These are phyloP conservation scores for Phytophthora sojae DNA, from an alignment of 352 stramenopile species.

Conservation along the genomic window DNA sequence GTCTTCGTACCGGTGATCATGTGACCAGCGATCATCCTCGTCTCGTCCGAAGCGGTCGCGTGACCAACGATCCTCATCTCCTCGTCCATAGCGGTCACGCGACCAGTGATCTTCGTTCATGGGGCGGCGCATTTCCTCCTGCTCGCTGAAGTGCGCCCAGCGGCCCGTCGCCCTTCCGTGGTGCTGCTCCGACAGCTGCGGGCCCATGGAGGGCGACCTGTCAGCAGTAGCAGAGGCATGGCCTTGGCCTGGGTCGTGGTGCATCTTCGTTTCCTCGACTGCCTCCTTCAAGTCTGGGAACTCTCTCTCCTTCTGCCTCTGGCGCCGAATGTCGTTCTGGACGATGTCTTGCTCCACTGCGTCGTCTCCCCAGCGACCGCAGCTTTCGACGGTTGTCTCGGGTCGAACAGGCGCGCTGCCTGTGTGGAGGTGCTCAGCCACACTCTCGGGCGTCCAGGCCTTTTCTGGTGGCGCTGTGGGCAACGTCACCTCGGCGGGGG, in stretches of 20 bases:
- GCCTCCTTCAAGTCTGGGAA: constrained; percentile 53
- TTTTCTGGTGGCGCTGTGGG: constrained; percentile 14
- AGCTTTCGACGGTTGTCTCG: constrained; percentile 18
- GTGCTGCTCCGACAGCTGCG: constrained; percentile 20
- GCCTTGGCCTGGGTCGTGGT: constrained; percentile 4
- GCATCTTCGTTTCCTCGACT: constrained; percentile 22
- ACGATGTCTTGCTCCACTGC: constrained; percentile 71
- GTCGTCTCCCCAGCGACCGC: constrained; percentile 79
- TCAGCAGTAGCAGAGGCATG: constrained; percentile 9
- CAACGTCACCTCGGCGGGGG: neutral
- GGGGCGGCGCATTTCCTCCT: constrained; percentile 17
- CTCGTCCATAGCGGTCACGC: constrained; percentile 7
- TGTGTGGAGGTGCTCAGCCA: constrained; percentile 37
- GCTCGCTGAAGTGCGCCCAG: constrained; percentile 31
- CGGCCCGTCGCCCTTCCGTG: constrained; percentile 35
- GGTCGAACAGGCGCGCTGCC: neutral
- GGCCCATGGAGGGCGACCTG: constrained; percentile 9
- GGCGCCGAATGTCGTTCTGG: constrained; percentile 35
- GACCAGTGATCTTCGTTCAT: constrained; percentile 28
- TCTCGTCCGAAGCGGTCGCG: neutral
- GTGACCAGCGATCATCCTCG: constrained; percentile 14
- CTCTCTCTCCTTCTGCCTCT: constrained; percentile 41
- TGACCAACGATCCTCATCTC: constrained; percentile 19
- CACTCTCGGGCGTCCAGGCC: constrained; percentile 39
- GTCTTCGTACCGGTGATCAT: too few relatives aligned